Percentiles rank a stretch among this genome's conserved stretches.
phyloP scores from a whole-genome alignment of 805 yeast species.

The Ogataea salicorniae region DNA sequence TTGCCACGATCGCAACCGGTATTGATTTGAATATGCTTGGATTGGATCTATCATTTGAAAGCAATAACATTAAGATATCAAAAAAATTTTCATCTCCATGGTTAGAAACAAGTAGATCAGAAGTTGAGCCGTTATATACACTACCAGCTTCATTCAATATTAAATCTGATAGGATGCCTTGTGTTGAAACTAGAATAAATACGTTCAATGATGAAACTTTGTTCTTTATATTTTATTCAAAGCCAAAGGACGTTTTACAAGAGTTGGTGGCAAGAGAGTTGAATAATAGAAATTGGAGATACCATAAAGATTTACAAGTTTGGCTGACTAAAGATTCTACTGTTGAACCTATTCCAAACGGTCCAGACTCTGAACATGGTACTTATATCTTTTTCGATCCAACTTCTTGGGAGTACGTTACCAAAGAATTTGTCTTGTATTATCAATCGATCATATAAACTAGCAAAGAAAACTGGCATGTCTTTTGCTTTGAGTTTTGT shows the following conservation, averaged over 20 bases:
- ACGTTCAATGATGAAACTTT: constrained; percentile 85
- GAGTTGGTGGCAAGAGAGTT: constrained; percentile 91
- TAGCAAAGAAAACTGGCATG: too few relatives aligned
- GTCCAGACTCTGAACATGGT: constrained; percentile 83
- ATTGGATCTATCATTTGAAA: constrained; percentile 45
- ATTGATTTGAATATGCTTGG: constrained; percentile 68
- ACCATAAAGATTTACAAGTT: constrained; percentile 90
- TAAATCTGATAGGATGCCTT: constrained; percentile 17
- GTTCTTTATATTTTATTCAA: constrained; percentile 88
- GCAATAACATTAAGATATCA: constrained; percentile 40
- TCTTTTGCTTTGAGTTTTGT: too few relatives aligned
- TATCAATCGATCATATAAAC: constrained; percentile 34
- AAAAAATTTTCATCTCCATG: constrained; percentile 85
- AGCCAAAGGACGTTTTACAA: constrained; percentile 88
- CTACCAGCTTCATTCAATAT: constrained; percentile 53
- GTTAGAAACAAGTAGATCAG: constrained; percentile 86
- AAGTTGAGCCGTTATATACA: constrained; percentile 78
- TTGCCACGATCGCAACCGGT: constrained; percentile 66
- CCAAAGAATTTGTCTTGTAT: constrained; percentile 55
- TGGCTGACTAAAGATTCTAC: constrained; percentile 95
- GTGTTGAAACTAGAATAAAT: constrained; percentile 38
- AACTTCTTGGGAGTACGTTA: constrained; percentile 90
- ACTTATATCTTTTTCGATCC: constrained; percentile 94
- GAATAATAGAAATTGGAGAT: constrained; percentile 92
- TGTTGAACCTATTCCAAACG: constrained; percentile 80